phyloP scores from a whole-genome alignment of 2,329 filamentous ascomycete genomes.

The Fusarium transvaalense region DNA sequence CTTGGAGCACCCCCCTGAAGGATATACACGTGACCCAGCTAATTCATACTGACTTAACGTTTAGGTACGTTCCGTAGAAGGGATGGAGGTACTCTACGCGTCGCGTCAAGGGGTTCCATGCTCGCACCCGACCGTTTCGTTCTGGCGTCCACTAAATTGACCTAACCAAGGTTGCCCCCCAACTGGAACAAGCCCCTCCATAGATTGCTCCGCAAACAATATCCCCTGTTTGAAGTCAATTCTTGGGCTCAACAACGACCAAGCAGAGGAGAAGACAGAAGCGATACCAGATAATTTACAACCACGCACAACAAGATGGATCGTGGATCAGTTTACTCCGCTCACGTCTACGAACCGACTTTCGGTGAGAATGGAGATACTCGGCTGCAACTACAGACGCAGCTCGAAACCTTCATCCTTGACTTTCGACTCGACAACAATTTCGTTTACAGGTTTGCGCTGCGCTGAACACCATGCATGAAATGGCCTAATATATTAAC shows the following conservation, averaged over 20 bases:
- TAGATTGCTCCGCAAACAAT: conserved; percentile 39
- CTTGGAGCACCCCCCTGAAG: conserved; percentile 27
- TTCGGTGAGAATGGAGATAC: conserved; percentile 76
- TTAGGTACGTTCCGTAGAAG: no score
- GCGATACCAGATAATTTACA: conserved; percentile 7
- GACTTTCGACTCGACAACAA: conserved; percentile 94
- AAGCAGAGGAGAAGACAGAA: conserved; percentile 18
- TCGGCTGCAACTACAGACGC: conserved; percentile 78
- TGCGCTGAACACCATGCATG: conserved; percentile 30
- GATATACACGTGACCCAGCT: conserved; percentile 31
- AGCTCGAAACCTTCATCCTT: conserved; percentile 90
- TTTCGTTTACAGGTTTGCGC: conserved; percentile 87
- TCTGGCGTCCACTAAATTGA: conserved; percentile 35
- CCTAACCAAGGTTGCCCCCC: conserved; percentile 38
- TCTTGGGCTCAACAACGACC: conserved; percentile 25
- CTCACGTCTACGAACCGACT: conserved; percentile 81
- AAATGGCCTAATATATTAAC: conserved; percentile 19
- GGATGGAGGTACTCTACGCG: conserved; percentile 31
- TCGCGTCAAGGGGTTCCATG: conserved; percentile 39
- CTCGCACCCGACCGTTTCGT: no score
- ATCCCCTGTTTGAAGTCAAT: conserved; percentile 37
- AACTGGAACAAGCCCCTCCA: conserved; percentile 46
- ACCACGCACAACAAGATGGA: conserved; percentile 71
- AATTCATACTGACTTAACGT: background rate
- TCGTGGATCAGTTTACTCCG: conserved; percentile 85